These are phyloP conservation scores for Hypoxylon cercidicola DNA, from an alignment of 495 filamentous ascomycete species.

Conservation along the genomic window DNA sequence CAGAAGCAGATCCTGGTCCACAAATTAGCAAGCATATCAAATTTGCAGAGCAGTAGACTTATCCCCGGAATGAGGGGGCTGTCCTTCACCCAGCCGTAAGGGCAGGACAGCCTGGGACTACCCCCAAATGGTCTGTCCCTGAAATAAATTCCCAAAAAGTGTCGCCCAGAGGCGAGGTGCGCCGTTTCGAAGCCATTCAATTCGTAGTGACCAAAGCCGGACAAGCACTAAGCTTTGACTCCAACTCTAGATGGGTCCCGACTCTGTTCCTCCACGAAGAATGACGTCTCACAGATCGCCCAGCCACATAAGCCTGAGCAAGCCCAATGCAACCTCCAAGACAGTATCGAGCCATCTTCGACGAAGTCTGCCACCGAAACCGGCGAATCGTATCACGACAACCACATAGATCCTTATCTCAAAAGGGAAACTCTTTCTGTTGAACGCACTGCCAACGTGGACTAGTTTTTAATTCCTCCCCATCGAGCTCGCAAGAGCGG, in stretches of 20 bases:
- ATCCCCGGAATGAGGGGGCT: slow-evolving; percentile 72
- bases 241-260: slow-evolving; percentile 95
- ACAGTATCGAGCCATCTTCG: slow-evolving; percentile 50
- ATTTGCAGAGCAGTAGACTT: slow-evolving; percentile 58
- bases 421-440: slow-evolving; percentile 66
- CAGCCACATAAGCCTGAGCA: neutral
- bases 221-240: slow-evolving; percentile 96
- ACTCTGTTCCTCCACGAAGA: slow-evolving; percentile 38
- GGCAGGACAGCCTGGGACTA: slow-evolving; percentile 57
- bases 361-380: slow-evolving; percentile 49
- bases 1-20: slow-evolving; percentile 16
- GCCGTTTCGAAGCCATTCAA: slow-evolving; percentile 21
- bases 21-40: slow-evolving; percentile 50
- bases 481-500: slow-evolving; percentile 45
- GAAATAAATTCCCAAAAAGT: slow-evolving; percentile 39
- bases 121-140: slow-evolving; percentile 55
- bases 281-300: slow-evolving; percentile 8
- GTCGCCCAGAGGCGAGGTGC: slow-evolving; percentile 30
- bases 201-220: slow-evolving; percentile 53
- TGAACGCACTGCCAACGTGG: slow-evolving; percentile 80
- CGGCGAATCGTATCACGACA: slow-evolving; percentile 49
- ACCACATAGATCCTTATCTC: slow-evolving; percentile 47
- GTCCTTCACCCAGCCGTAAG: slow-evolving; percentile 57
- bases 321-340: slow-evolving; percentile 31
- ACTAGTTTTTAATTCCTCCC: slow-evolving; percentile 92